Evolutionary conservation across 2,329 filamentous ascomycete genomes (phyloP).

Genomic region (Tolypocladium amazonense): DNA sequence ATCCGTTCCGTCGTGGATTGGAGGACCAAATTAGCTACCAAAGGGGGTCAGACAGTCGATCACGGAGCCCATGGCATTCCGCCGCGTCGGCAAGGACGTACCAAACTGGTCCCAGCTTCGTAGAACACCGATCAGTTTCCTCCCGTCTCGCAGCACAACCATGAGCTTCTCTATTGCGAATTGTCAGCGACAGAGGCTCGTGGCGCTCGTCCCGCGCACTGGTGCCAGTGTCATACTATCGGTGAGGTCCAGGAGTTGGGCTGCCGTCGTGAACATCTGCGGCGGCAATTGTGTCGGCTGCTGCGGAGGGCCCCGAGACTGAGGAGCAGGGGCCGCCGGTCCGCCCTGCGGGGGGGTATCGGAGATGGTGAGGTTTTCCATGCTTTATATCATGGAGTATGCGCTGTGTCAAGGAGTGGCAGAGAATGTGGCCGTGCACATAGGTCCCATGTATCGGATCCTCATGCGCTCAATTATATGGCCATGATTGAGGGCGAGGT

Average conservation of each 20-base stretch:
- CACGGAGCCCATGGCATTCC: neutral
- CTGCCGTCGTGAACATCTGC: conserved; percentile 97
- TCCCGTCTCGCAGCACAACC: conserved; percentile 80
- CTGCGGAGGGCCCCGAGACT: conserved; percentile 25
- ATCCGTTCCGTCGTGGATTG: conserved; percentile 87
- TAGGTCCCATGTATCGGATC: conserved; percentile 2
- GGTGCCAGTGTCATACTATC: conserved; percentile 60
- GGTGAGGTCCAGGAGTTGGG: conserved; percentile 88
- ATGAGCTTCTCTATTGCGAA: conserved; percentile 74
- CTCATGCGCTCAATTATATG: neutral
- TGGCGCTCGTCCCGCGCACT: neutral
- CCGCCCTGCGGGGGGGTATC: conserved; percentile 34
- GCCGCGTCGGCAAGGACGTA: conserved; percentile 21
- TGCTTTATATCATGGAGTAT: conserved; percentile 20
- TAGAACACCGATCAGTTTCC: conserved; percentile 86
- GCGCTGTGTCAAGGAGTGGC: neutral
- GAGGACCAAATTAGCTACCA: conserved; percentile 79
- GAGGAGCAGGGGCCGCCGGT: conserved; percentile 15
- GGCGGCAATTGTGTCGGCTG: conserved; percentile 60
- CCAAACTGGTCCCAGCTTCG: conserved; percentile 98
- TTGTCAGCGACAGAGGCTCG: conserved; percentile 9
- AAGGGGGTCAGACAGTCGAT: neutral
- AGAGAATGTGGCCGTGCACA: neutral
- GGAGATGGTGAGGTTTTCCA: conserved; percentile 44
- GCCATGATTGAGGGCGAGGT: neutral